Conservation (phyloP, 441 rosid genomes). For the Lepidium campestre region DNA sequence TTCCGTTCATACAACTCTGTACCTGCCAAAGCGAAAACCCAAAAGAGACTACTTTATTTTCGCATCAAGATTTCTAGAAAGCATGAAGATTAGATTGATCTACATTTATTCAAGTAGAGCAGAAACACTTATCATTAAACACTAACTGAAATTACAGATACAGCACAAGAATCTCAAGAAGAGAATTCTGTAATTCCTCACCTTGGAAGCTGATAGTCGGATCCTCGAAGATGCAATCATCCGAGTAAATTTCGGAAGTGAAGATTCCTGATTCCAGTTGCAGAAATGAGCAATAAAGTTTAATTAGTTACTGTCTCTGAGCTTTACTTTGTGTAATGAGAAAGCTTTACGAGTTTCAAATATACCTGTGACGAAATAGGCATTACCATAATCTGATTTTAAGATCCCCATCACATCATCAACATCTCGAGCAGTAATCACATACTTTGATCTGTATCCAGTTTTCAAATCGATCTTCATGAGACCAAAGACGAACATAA, state of each 20-base stretch:
- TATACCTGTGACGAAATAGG: constrained; percentile 83
- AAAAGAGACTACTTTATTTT: background rate
- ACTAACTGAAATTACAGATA: background rate
- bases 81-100: background rate
- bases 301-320: background rate
- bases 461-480: background rate
- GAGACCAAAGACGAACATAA: background rate
- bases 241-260: constrained; percentile 51
- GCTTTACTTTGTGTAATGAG: background rate
- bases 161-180: background rate
- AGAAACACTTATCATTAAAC: background rate
- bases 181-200: constrained; percentile 20
- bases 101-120: background rate
- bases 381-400: constrained; percentile 62
- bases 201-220: constrained; percentile 83
- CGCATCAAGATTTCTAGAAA: background rate
- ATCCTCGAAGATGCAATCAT: constrained; percentile 80
- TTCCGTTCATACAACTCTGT: constrained; percentile 64
- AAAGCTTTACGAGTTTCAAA: background rate
- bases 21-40: constrained; percentile 38
- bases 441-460: constrained; percentile 11
- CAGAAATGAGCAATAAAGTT: background rate
- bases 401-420: constrained; percentile 53
- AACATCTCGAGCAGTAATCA: constrained; percentile 30
- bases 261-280: constrained; percentile 46